Evolutionary conservation across 1,284 basidiomycete species (phyloP), one percentile per base, ranked within the genome.

Genomic region (Cryptococcus sp.): DNA sequence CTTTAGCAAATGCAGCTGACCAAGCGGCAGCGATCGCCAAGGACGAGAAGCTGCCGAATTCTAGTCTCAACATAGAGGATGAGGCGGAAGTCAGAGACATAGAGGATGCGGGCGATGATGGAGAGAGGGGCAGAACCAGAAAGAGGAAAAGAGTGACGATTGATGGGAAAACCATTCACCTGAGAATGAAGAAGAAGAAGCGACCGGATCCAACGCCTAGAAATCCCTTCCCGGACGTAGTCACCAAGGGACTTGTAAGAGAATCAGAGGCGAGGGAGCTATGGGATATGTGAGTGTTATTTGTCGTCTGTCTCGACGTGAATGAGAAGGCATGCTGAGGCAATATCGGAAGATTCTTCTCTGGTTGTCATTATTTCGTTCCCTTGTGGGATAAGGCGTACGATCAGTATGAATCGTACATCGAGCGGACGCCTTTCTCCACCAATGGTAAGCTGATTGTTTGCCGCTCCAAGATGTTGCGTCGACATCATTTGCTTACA

Each of bases 331-430:
- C 46, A 4, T 37, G 41, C 52, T 65, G n/a, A 48, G 59, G 41
- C 49, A 54, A n/a, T n/a, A n/a, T 29, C 58, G 49, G 29, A 80
- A 93, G 91, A 69, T 96, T 96, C 83, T 95, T 95, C 81, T 87
- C 89, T 55, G 93, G 93, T 54, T 95, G 92, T 78, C 89, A 95
- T 80, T 85, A 94, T 73, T 95, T 95, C 81, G 92, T 95, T 60
- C 92, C 92, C 43, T 83, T 94, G 51, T 94, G 93, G 81, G 91
- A 94, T 79, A 88, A 89, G 29, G 81, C 82, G 57, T 93, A 91
- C 76, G 92, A 96, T 81, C 90, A 89, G 2, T 93, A 91, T 79
- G 92, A 94, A 74, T 86, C 86, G 63, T 83, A 92, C 62, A 87
- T 88, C 80, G 91, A 92, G 72, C 87, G 92, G 61, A 89, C 89